Conservation (phyloP, 2,329 filamentous ascomycete species). For the Fusarium nodosum region DNA sequence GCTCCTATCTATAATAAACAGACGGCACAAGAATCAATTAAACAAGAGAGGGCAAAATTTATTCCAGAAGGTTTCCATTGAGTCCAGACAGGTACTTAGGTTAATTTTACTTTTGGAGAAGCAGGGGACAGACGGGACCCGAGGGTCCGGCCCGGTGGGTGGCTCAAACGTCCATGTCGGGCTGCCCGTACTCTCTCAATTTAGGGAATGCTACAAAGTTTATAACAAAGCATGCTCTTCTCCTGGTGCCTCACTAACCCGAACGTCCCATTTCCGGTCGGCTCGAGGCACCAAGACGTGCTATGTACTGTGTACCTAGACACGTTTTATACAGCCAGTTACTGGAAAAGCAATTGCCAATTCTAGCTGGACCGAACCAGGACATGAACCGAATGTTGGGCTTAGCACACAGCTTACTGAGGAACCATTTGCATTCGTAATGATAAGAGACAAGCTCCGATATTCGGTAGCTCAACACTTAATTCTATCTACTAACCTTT, state of each 20-base stretch:
- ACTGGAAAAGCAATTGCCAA: slow-evolving; percentile 5
- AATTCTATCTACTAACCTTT: background rate
- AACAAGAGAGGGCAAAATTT: background rate
- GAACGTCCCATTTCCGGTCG: slow-evolving; percentile 20
- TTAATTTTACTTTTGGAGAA: background rate
- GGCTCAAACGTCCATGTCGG: slow-evolving; percentile 31
- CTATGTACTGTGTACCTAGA: no score
- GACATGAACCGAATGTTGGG: slow-evolving; percentile 1
- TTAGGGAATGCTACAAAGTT: background rate
- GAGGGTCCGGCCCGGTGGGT: slow-evolving; percentile 30
- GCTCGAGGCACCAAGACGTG: background rate
- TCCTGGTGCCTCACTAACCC: slow-evolving; percentile 1
- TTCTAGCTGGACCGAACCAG: background rate
- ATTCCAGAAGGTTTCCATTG: slow-evolving; percentile 21
- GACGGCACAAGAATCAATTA: background rate
- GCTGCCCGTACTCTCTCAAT: slow-evolving; percentile 7
- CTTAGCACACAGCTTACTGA: background rate
- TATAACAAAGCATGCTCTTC: slow-evolving; percentile 5
- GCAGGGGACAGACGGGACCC: slow-evolving; percentile 3
- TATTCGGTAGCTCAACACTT: background rate
- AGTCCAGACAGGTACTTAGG: slow-evolving; percentile 12
- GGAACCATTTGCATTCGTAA: background rate
- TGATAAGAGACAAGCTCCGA: background rate
- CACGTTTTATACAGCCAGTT: background rate
- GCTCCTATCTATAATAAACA: no score